These are phyloP conservation scores for Kingdonia uniflora DNA, from an alignment of 164 flowering plant species.

Conservation along the genomic window DNA sequence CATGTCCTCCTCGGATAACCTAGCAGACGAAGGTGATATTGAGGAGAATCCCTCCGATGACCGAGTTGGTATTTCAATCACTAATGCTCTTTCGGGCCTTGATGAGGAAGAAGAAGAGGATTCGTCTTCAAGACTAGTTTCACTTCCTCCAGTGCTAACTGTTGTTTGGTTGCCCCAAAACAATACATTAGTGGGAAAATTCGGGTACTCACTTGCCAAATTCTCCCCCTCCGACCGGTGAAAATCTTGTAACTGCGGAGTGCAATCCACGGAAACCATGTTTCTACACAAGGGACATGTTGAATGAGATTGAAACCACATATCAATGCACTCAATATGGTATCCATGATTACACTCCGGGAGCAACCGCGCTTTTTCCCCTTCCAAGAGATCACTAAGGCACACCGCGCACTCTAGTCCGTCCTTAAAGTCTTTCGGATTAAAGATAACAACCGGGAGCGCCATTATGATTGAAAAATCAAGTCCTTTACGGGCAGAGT, in stretches of 20 bases:
- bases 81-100: conserved; percentile 21
- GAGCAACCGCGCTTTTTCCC: conserved; percentile 54
- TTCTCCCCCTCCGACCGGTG: neutral
- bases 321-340: conserved; percentile 76
- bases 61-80: conserved; percentile 42
- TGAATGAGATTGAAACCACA: conserved; percentile 87
- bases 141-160: conserved; percentile 27
- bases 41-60: conserved; percentile 17
- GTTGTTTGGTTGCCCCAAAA: conserved; percentile 59
- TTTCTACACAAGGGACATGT: conserved; percentile 70
- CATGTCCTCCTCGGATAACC: conserved; percentile 29
- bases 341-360: conserved; percentile 76
- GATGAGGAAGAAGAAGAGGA: conserved; percentile 8
- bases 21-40: conserved; percentile 13
- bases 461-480: conserved; percentile 42
- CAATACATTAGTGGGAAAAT: conserved; percentile 59
- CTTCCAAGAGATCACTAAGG: conserved; percentile 41
- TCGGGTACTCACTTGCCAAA: conserved; percentile 19
- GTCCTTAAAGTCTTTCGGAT: conserved; percentile 29
- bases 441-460: conserved; percentile 32
- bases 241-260: conserved; percentile 3
- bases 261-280: conserved; percentile 18
- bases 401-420: conserved; percentile 76
- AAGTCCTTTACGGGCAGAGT: conserved; percentile 30
- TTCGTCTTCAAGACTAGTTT: conserved; percentile 18